Percentiles rank a stretch among this genome's conserved stretches.
Evolutionary conservation across 768 basidiomycete genomes (phyloP).

Genomic region (Phlebiopsis gigantea): DNA sequence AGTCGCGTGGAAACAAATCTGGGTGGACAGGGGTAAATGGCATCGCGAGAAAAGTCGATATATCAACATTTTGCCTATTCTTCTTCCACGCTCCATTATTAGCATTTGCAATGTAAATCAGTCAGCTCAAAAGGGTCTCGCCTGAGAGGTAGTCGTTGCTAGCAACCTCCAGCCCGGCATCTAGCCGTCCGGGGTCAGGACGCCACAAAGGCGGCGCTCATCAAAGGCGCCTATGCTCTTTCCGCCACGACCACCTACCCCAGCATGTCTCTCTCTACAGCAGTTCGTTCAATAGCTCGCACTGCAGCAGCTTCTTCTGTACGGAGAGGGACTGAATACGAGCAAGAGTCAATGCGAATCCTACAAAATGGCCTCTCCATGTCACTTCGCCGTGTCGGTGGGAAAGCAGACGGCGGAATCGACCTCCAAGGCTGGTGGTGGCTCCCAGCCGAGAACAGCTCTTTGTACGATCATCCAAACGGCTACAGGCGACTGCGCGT

Average conservation of each 20-base stretch:
- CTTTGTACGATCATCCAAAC: constrained; percentile 1
- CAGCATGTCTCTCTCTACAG: neutral
- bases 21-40: neutral
- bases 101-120: neutral
- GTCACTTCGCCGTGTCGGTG: constrained; percentile 74
- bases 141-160: neutral
- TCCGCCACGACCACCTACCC: neutral
- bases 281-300: neutral
- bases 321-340: constrained; percentile 70
- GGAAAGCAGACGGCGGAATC: constrained; percentile 85
- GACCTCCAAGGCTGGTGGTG: constrained; percentile 94
- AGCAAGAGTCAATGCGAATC: constrained; percentile 56
- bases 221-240: neutral
- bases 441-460: constrained; percentile 42
- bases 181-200: neutral
- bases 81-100: neutral
- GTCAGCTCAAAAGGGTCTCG: neutral
- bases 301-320: constrained; percentile 23
- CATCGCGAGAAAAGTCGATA: neutral
- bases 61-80: neutral
- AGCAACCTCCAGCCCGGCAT: neutral
- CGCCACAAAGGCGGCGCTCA: neutral
- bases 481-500: constrained; percentile 55
- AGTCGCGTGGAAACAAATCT: neutral
- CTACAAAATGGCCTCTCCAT: constrained; percentile 69